Conservation (phyloP, 805 yeast species). For the Lachancea dasiensis region DNA sequence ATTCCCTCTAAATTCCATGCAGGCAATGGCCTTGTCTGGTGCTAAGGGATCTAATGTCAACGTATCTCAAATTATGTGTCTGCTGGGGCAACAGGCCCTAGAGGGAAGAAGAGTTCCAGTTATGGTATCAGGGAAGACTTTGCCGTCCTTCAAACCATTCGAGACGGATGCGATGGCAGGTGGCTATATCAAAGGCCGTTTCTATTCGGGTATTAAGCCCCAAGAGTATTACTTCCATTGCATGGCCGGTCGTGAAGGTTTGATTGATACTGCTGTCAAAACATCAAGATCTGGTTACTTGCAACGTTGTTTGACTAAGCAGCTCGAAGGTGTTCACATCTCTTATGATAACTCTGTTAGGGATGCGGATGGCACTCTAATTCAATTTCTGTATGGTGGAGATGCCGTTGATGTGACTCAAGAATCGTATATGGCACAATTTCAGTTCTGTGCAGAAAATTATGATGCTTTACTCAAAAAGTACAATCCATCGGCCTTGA, state of each 20-base stretch:
- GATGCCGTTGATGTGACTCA: constrained; percentile 92
- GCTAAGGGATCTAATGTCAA: constrained; percentile 99
- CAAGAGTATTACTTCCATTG: constrained; percentile 99
- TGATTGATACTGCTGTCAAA: constrained; percentile 98
- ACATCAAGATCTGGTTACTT: constrained; percentile 97
- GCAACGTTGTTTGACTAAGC: constrained; percentile 97
- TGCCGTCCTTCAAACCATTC: constrained; percentile 93
- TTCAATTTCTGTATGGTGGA: constrained; percentile 97
- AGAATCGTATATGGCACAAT: constrained; percentile 90
- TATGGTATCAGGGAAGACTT: constrained; percentile 96
- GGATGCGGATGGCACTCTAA: constrained; percentile 88
- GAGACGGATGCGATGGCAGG: constrained; percentile 98
- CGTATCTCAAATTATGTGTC: constrained; percentile 98
- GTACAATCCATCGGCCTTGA: constrained; percentile 73
- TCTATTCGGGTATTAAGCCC: constrained; percentile 95
- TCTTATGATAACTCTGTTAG: constrained; percentile 93
- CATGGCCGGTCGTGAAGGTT: constrained; percentile 99
- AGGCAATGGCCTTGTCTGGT: constrained; percentile 98
- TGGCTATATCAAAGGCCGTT: constrained; percentile 94
- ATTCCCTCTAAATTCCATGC: constrained; percentile 96
- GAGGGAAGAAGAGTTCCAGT: constrained; percentile 99
- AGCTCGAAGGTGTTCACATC: constrained; percentile 93
- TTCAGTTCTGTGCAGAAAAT: constrained; percentile 87
- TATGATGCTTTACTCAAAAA: constrained; percentile 79
- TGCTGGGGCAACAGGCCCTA: constrained; percentile 96